phyloP scores from a whole-genome alignment of 257 asterid genomes.

The Fraxinus pennsylvanica region DNA sequence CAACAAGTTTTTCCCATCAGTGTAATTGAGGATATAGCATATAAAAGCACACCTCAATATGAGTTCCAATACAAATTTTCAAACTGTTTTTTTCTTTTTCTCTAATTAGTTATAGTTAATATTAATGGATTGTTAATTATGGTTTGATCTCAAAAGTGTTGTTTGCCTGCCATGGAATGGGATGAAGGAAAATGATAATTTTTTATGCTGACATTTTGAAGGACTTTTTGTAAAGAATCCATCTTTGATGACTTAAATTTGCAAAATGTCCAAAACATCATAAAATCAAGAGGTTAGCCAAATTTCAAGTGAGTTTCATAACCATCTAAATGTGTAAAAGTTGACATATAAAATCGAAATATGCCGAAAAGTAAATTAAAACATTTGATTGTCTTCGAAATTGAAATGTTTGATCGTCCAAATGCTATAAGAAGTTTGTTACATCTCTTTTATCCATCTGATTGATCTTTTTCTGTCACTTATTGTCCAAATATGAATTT shows the following conservation, averaged over 20 bases:
- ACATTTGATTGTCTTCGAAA: too few species aligned
- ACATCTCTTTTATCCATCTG: too few species aligned
- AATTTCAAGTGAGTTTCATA: background rate
- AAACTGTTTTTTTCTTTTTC: constrained; percentile 4
- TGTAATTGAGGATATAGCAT: constrained; percentile 35
- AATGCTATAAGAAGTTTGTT: too few species aligned
- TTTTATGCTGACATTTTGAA: background rate
- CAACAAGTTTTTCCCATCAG: constrained; percentile 91
- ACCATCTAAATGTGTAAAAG: background rate
- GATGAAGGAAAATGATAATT: too few species aligned
- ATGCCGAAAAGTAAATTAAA: too few species aligned
- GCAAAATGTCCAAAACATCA: background rate
- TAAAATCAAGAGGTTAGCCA: too few species aligned
- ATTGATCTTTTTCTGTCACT: too few species aligned
- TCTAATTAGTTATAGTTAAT: background rate
- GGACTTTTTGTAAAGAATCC: too few species aligned
- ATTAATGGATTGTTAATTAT: background rate
- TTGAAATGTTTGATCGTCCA: too few species aligned
- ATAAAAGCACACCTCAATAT: background rate
- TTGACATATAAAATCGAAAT: too few species aligned
- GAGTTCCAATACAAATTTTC: background rate
- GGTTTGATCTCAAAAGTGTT: background rate
- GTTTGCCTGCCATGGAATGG: background rate
- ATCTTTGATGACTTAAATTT: too few species aligned
- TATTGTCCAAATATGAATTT: too few species aligned